Percentiles rank a stretch among this genome's conserved stretches.
phyloP scores from a whole-genome alignment of 768 basidiomycete species.

The Naematelia encephala region DNA sequence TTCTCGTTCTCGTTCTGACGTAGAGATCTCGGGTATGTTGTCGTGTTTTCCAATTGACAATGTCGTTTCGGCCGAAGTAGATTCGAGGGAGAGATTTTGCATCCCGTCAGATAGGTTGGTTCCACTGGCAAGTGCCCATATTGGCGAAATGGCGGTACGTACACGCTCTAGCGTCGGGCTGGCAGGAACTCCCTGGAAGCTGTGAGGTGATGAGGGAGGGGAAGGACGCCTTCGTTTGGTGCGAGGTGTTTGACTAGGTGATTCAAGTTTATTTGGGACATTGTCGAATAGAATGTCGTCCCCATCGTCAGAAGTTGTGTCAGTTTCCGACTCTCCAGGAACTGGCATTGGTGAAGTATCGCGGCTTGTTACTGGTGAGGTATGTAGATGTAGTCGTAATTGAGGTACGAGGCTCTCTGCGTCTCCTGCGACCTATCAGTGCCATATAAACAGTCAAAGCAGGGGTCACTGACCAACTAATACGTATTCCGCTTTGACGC shows the following conservation, averaged over 20 bases:
- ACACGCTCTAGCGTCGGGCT: constrained; percentile 36
- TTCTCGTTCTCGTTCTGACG: constrained; percentile 55
- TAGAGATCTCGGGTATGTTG: constrained; percentile 1
- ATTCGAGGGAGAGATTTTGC: constrained; percentile 29
- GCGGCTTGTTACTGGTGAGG: constrained; percentile 16
- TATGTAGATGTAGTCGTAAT: constrained; percentile 47
- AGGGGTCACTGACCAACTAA: constrained; percentile 46
- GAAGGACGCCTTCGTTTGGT: constrained; percentile 1
- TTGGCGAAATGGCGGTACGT: constrained; percentile 36
- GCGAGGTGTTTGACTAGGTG: background rate
- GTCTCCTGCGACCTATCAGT: constrained; percentile 32
- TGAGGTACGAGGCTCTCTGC: constrained; percentile 46
- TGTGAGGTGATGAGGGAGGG: constrained; percentile 6
- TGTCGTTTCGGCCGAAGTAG: background rate
- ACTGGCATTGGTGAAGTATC: constrained; percentile 4
- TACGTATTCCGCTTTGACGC: constrained; percentile 53
- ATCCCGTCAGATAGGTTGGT: constrained; percentile 20
- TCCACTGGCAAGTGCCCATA: constrained; percentile 45
- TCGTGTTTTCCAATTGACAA: constrained; percentile 3
- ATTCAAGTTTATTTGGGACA: background rate
- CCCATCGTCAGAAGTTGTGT: constrained; percentile 13
- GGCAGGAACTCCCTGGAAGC: constrained; percentile 22
- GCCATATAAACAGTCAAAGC: background rate
- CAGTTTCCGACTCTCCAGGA: constrained; percentile 9
- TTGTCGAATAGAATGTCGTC: constrained; percentile 26